Percentiles rank a stretch among this genome's conserved stretches.
Conservation (phyloP, 441 rosid genomes). For the Metrosideros polymorpha region DNA sequence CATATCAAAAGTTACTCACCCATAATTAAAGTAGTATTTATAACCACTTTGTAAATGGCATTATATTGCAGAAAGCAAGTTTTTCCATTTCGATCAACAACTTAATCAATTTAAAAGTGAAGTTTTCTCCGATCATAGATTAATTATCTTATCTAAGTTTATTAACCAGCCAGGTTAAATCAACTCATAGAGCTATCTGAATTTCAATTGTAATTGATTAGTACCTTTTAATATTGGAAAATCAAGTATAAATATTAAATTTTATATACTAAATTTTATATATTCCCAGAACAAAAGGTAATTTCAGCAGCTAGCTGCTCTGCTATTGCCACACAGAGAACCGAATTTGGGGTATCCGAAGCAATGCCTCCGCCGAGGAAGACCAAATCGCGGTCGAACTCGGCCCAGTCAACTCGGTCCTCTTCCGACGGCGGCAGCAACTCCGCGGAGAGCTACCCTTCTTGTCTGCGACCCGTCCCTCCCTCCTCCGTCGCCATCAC, state of each 20-base stretch:
- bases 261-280: neutral
- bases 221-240: fast-evolving
- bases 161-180: neutral
- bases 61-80: fast-evolving
- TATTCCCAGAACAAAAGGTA: neutral
- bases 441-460: conserved; percentile 23
- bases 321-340: neutral
- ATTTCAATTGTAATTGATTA: neutral
- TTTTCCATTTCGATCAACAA: neutral
- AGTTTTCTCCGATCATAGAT: neutral
- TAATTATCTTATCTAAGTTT: neutral
- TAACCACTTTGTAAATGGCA: fast-evolving
- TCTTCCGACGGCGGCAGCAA: neutral
- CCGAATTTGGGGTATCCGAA: neutral
- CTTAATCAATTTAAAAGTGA: neutral
- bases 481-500: conserved; percentile 81
- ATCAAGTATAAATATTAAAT: neutral
- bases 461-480: conserved; percentile 46
- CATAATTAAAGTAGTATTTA: neutral
- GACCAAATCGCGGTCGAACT: conserved; percentile 36
- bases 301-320: neutral
- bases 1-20: too few species aligned
- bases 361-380: conserved; percentile 64
- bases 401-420: conserved; percentile 26
- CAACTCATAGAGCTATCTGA: neutral